A percentile compares a stretch with the other conserved stretches of the same genome.
Conservation (phyloP, 768 basidiomycete species). For the Chiua virens region DNA sequence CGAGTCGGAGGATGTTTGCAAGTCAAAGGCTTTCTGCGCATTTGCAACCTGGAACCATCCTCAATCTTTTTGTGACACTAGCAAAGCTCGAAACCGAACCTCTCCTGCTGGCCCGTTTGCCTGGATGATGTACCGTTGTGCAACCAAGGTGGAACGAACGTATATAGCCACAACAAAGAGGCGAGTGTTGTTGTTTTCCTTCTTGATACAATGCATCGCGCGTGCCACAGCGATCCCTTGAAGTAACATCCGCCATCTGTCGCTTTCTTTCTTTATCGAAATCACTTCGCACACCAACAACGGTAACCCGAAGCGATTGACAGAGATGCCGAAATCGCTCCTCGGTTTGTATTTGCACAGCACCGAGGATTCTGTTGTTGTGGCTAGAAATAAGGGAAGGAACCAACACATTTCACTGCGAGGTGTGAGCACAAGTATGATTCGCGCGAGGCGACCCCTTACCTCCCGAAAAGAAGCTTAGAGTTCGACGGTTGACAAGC, state of each 20-base stretch:
- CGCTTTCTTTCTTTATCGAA: neutral
- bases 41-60: no score
- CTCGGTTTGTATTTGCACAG: neutral
- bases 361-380: neutral
- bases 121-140: conserved; percentile 1
- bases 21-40: no score
- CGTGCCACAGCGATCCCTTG: no score
- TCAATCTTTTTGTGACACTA: no score
- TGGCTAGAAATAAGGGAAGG: neutral
- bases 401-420: neutral
- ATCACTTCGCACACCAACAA: neutral
- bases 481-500: neutral
- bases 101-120: neutral
- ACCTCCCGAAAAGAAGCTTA: no score
- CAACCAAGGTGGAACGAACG: neutral
- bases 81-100: no score
- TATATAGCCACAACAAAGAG: conserved; percentile 8
- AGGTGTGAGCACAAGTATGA: no score
- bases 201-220: neutral
- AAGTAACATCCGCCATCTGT: conserved; percentile 2
- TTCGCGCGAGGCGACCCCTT: no score
- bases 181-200: no score
- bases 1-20: no score
- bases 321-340: neutral
- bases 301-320: no score